Conservation (phyloP, 768 basidiomycete genomes). For the Pisolithus marmoratus region DNA sequence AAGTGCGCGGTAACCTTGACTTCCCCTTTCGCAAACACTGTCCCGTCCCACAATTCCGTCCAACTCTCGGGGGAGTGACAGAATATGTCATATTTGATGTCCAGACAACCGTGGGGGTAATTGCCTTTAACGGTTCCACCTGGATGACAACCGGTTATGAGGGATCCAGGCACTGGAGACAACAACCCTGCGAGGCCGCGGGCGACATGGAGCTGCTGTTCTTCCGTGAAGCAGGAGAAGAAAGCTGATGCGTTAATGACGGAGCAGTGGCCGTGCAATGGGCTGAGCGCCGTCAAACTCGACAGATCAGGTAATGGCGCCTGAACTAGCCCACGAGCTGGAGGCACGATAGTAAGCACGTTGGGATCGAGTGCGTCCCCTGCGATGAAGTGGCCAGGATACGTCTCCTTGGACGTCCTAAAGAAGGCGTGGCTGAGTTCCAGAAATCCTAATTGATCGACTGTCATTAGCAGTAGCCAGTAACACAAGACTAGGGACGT, state of each 20-base stretch:
- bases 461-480: background rate
- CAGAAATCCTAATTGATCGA: constrained; percentile 42
- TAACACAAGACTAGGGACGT: background rate
- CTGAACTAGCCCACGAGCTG: constrained; percentile 21
- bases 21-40: constrained; percentile 30
- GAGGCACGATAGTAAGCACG: constrained; percentile 32
- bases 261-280: constrained; percentile 43
- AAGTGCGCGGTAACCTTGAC: constrained; percentile 3
- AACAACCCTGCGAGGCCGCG: constrained; percentile 23
- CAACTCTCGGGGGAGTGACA: constrained; percentile 32
- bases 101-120: background rate
- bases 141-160: constrained; percentile 26
- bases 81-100: constrained; percentile 12
- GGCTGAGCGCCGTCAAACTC: constrained; percentile 38
- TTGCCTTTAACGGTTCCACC: constrained; percentile 4
- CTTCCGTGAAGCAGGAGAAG: constrained; percentile 35
- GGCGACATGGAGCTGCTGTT: constrained; percentile 24
- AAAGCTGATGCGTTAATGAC: constrained; percentile 46
- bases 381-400: constrained; percentile 45
- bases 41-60: constrained; percentile 34
- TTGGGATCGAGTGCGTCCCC: constrained; percentile 50
- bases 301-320: constrained; percentile 23
- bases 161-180: constrained; percentile 24
- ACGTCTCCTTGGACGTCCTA: constrained; percentile 44
- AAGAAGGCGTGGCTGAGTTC: constrained; percentile 58